phyloP scores from a whole-genome alignment of 495 filamentous ascomycete genomes.

The Elasticomyces elasticus region DNA sequence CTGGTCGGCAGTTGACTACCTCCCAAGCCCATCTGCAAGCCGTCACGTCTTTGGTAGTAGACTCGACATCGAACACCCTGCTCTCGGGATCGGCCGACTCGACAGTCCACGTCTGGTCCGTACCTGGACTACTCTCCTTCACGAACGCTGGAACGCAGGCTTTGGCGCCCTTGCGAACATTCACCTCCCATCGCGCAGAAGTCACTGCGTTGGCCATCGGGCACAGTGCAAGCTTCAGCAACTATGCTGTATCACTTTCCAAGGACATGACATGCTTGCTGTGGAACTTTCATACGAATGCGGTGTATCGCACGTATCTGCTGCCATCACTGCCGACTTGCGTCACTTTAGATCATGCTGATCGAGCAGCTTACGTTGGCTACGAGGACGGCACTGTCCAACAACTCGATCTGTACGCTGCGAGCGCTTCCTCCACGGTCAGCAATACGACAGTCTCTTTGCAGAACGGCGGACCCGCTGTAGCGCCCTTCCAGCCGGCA shows the following conservation, averaged over 20 bases:
- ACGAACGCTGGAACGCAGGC: constrained; percentile 32
- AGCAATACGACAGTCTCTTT: constrained; percentile 6
- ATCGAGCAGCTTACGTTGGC: constrained; percentile 71
- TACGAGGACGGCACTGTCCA: constrained; percentile 79
- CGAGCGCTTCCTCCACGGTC: not conserved
- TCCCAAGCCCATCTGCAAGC: constrained; percentile 77
- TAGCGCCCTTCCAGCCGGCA: constrained; percentile 23
- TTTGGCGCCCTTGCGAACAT: constrained; percentile 47
- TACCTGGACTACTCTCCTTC: constrained; percentile 62
- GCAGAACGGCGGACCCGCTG: constrained; percentile 15
- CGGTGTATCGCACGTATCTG: constrained; percentile 65
- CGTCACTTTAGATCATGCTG: constrained; percentile 68
- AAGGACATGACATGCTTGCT: constrained; percentile 72
- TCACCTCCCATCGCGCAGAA: constrained; percentile 70
- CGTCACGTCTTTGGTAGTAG: constrained; percentile 63
- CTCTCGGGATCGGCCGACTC: constrained; percentile 84
- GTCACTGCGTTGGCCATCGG: constrained; percentile 62
- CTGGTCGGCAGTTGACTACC: constrained; percentile 81
- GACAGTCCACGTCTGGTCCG: constrained; percentile 80
- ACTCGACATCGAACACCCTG: constrained; percentile 64
- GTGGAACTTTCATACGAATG: constrained; percentile 80
- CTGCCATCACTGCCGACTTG: constrained; percentile 62
- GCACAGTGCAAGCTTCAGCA: constrained; percentile 56
- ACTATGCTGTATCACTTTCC: constrained; percentile 67
- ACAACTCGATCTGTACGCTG: constrained; percentile 61